Conservation (phyloP, 345 rosid species). For the Xanthoceras sorbifolium region DNA sequence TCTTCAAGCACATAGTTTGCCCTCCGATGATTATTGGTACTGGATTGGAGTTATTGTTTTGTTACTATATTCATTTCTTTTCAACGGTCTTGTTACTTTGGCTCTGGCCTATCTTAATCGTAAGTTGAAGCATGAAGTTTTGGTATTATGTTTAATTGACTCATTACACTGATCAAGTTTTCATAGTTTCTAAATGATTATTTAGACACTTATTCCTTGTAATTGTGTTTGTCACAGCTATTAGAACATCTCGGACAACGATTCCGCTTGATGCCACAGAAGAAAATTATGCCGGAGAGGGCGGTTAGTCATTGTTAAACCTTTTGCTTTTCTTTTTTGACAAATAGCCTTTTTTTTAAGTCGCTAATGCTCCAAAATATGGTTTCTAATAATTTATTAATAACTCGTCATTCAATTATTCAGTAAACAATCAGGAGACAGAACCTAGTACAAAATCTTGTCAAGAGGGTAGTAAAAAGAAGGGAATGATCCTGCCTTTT, state of each 20-base stretch:
- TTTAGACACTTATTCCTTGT: constrained; percentile 4
- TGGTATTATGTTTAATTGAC: not conserved
- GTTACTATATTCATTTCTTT: constrained; percentile 57
- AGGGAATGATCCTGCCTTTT: constrained; percentile 96
- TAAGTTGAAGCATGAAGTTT: constrained; percentile 36
- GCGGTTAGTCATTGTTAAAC: constrained; percentile 34
- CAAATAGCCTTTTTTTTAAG: not conserved
- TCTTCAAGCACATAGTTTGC: constrained; percentile 55
- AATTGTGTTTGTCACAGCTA: constrained; percentile 48
- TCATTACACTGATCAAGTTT: not conserved
- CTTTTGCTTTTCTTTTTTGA: not conserved
- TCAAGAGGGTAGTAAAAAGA: constrained; percentile 42
- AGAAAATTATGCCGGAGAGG: constrained; percentile 24
- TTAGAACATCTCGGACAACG: constrained; percentile 48
- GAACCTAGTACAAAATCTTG: no score
- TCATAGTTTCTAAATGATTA: not conserved
- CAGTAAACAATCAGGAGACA: constrained; percentile 28
- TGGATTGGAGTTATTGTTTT: constrained; percentile 78
- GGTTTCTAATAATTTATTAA: not conserved
- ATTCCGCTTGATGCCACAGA: constrained; percentile 42
- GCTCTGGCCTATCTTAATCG: constrained; percentile 79
- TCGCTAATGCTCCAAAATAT: not conserved
- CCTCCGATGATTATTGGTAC: constrained; percentile 62
- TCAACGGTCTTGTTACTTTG: constrained; percentile 66
- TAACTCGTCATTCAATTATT: constrained; percentile 7